Percentiles rank a stretch among this genome's conserved stretches.
Evolutionary conservation across 2,329 filamentous ascomycete species (phyloP).

Genomic region (Fusarium mangiferae): DNA sequence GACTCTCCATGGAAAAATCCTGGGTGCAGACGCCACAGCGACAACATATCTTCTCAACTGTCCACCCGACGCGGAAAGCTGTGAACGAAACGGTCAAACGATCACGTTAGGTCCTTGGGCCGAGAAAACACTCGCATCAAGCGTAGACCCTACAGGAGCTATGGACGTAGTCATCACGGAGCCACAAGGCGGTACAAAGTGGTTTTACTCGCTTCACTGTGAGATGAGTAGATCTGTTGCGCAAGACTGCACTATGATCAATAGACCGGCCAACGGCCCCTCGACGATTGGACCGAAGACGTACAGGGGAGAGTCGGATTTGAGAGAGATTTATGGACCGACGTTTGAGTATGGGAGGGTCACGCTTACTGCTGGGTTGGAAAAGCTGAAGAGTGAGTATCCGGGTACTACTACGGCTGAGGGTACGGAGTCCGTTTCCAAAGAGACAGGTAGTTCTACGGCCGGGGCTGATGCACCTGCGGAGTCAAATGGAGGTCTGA

Average conservation of each 20-base stretch:
- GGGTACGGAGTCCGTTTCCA: too few relatives aligned
- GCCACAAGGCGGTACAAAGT: not conserved
- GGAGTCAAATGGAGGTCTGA: not conserved
- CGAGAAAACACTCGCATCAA: not conserved
- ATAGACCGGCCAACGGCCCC: not conserved
- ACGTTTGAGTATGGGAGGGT: not conserved
- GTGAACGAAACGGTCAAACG: not conserved
- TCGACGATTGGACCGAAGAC: not conserved
- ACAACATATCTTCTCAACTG: not conserved
- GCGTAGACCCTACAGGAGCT: not conserved
- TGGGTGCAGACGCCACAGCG: not conserved
- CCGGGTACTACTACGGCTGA: not conserved
- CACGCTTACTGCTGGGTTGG: not conserved
- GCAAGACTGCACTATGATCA: not conserved
- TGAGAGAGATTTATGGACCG: not conserved
- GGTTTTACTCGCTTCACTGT: not conserved
- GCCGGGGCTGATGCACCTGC: accelerated
- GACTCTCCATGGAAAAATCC: not conserved
- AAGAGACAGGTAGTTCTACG: not conserved
- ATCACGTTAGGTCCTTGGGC: not conserved
- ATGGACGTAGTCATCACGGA: not conserved
- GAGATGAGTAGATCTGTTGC: not conserved
- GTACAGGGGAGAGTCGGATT: not conserved
- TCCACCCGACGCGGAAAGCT: not conserved
- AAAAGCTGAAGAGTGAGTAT: not conserved